Conservation (phyloP, 2,329 filamentous ascomycete species). For the Fusarium lyarnte region DNA sequence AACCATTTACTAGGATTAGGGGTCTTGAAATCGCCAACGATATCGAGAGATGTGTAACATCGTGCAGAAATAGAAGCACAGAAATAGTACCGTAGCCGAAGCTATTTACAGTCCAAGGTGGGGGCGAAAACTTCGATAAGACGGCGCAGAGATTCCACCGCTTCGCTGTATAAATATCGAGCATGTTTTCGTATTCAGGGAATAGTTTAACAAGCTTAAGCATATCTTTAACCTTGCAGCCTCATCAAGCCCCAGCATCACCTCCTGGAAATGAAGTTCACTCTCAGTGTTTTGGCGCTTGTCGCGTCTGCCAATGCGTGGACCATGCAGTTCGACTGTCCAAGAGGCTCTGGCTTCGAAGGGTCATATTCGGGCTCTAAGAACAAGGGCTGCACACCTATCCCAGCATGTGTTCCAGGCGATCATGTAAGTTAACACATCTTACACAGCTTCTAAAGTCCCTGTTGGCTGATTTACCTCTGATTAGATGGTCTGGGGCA, state of each 20-base stretch:
- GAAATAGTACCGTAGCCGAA: rapidly evolving
- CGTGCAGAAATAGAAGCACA: neutral
- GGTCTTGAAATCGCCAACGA: rapidly evolving
- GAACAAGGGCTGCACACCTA: neutral
- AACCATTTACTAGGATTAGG: neutral
- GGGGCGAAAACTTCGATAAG: neutral
- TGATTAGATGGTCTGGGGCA: neutral
- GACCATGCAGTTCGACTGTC: neutral
- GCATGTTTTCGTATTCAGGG: too few species aligned
- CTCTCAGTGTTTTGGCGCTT: rapidly evolving
- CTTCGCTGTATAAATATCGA: neutral
- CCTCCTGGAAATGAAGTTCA: neutral
- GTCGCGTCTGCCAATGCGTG: neutral
- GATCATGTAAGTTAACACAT: neutral
- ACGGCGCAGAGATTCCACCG: neutral
- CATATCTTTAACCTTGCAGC: neutral
- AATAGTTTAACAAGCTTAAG: neutral
- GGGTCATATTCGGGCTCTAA: neutral
- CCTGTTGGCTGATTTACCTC: neutral
- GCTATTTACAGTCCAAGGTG: neutral
- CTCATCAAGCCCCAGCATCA: too few species aligned
- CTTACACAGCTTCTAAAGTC: too few species aligned
- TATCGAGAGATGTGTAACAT: neutral
- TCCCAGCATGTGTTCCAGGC: neutral
- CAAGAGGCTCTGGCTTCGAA: neutral